A percentile compares a stretch with the other conserved stretches of the same genome.
Conservation (phyloP, 2,329 filamentous ascomycete genomes). For the Aspergillus caelatus region DNA sequence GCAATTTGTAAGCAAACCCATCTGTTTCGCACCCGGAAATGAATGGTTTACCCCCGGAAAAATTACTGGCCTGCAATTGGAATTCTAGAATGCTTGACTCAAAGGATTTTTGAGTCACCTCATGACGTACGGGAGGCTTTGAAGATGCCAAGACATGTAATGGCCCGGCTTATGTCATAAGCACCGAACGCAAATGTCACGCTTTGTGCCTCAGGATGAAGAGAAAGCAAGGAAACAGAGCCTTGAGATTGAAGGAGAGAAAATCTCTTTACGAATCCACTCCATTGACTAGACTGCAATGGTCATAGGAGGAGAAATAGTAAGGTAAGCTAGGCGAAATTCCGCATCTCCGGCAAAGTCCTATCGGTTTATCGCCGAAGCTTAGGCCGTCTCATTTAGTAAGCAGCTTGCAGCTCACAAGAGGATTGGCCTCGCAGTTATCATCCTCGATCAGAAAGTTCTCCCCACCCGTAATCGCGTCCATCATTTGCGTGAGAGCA, state of each 20-base stretch:
- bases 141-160: background rate
- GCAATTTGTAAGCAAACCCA: background rate
- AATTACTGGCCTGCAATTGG: background rate
- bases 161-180: background rate
- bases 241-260: background rate
- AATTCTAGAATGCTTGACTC: background rate
- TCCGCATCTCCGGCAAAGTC: background rate
- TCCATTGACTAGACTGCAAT: background rate
- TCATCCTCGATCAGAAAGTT: conserved; percentile 1
- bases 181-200: background rate
- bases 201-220: background rate
- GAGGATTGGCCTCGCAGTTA: conserved; percentile 4
- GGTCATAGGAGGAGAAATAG: background rate
- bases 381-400: conserved; percentile 20
- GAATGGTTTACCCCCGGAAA: background rate
- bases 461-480: conserved; percentile 19
- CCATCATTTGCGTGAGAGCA: conserved; percentile 1
- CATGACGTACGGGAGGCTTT: background rate
- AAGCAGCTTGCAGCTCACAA: conserved; percentile 22
- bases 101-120: background rate
- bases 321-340: conserved; percentile 1
- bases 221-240: background rate
- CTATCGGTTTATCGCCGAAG: conserved; percentile 4
- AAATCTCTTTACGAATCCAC: background rate
- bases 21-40: background rate